Evolutionary conservation across 805 yeast genomes (phyloP).

Genomic region (Candida koratica): DNA sequence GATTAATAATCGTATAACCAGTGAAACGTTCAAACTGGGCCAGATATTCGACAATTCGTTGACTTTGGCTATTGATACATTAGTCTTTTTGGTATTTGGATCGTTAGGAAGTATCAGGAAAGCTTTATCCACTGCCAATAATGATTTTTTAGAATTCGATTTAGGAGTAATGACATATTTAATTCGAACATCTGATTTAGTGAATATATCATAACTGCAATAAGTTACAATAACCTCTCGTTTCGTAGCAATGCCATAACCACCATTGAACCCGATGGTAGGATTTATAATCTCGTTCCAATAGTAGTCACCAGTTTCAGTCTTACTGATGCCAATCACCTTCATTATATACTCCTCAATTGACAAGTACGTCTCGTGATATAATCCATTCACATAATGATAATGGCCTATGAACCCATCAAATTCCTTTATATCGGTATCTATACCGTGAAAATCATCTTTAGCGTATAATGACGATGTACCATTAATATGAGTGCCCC

Average conservation of each 20-base stretch:
- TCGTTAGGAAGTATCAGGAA: slow-evolving; percentile 24
- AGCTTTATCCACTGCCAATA: slow-evolving; percentile 27
- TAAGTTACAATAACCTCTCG: slow-evolving; percentile 44
- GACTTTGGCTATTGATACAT: slow-evolving; percentile 1
- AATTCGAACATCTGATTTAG: slow-evolving; percentile 70
- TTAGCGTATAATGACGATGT: slow-evolving; percentile 23
- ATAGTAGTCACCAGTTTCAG: slow-evolving; percentile 8
- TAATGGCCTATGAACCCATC: slow-evolving; percentile 40
- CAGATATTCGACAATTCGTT: slow-evolving; percentile 27
- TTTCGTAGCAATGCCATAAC: slow-evolving; percentile 7
- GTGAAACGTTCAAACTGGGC: slow-evolving; percentile 60
- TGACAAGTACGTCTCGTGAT: slow-evolving; percentile 17
- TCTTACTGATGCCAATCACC: slow-evolving; percentile 24
- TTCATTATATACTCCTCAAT: slow-evolving; percentile 28
- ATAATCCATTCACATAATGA: slow-evolving; percentile 37
- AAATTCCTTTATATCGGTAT: slow-evolving; percentile 17
- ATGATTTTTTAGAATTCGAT: slow-evolving; percentile 14
- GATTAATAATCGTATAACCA: slow-evolving; percentile 51
- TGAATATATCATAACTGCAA: slow-evolving; percentile 71
- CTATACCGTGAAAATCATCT: slow-evolving; percentile 24
- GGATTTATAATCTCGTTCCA: slow-evolving; percentile 3
- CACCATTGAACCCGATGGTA: neutral
- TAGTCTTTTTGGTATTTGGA: slow-evolving; percentile 3
- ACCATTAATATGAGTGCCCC: slow-evolving; percentile 33
- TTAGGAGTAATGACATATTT: slow-evolving; percentile 39